Evolutionary conservation across 805 yeast genomes (phyloP), one percentile per base, ranked within the genome.

Genomic region (Peterozyma xylosa): DNA sequence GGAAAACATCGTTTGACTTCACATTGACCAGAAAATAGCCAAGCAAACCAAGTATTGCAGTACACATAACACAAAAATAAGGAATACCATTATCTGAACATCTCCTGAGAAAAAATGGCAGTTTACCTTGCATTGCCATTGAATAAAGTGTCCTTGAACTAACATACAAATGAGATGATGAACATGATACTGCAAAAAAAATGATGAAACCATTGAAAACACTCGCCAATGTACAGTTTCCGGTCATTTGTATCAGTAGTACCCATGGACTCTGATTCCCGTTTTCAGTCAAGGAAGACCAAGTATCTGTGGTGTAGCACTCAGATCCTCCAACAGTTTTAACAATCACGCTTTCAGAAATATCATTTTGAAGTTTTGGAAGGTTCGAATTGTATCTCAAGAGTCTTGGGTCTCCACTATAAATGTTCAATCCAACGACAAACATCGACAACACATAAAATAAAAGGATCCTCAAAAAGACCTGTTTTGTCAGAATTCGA

Each of bases 371-470:
- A 21, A 21, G 27, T 7, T 21, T 21, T 21, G 27, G 27, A 7
- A 21, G 27, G 27, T 21, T 21, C 27, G 27, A 21, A 21, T 21
- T 7, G 54, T 76, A 83, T 43, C 87, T 63, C 42, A 82, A 60
- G 16, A 84, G 62, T 45, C 89, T 64, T 3, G 90, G 88, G 57
- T 86, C 93, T 1, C 91, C 95, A 45, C 86, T 70, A 59, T 85
- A 85, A 30, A 86, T 66, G 57, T 83, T 84, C 36, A 86, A 60
- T 2, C 91, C 82, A 30, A 85, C 82, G 11, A 82, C 66, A 54
- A 86, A 80, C 16, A 82, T 72, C 2, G 87, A 76, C 15, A 86
- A 57, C 38, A 85, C 59, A 59, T 86, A 86, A 50, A 85, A 74
- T 1, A 82, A 57, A 5, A 82, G 53, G 33, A 86, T 75, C 53